A percentile compares a stretch with the other conserved stretches of the same genome.
Conservation (phyloP, 345 rosid genomes). For the Acer negundo region DNA sequence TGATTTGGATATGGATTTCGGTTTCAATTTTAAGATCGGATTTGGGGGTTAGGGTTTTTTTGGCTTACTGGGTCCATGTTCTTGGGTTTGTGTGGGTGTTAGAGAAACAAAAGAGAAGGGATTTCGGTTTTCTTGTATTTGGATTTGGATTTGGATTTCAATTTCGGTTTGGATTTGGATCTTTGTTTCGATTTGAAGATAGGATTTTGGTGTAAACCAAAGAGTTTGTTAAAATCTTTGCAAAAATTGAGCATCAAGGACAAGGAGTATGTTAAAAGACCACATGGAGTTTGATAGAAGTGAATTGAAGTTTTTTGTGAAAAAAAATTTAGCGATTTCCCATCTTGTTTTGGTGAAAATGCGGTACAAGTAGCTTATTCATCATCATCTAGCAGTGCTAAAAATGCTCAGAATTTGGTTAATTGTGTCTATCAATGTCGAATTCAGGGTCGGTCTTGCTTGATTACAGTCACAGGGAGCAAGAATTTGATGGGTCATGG, state of each 20-base stretch:
- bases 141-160: too few relatives aligned
- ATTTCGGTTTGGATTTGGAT: too few relatives aligned
- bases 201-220: too few relatives aligned
- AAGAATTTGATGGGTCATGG: conserved; percentile 95
- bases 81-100: too few relatives aligned
- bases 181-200: too few relatives aligned
- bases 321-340: conserved; percentile 77
- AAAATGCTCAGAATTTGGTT: conserved; percentile 71
- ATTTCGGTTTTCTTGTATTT: too few relatives aligned
- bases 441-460: conserved; percentile 61
- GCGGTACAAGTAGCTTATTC: conserved; percentile 87
- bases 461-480: conserved; percentile 82
- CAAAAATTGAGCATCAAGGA: conserved; percentile 16
- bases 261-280: conserved; percentile 38
- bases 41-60: too few relatives aligned
- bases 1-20: too few relatives aligned
- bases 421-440: conserved; percentile 75
- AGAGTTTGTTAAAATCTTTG: too few relatives aligned
- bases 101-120: too few relatives aligned
- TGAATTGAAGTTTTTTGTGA: conserved; percentile 20
- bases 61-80: too few relatives aligned
- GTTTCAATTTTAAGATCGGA: too few relatives aligned
- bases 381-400: conserved; percentile 63
- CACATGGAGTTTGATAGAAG: conserved; percentile 25
- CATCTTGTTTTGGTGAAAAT: conserved; percentile 94